Base-by-base conservation (phyloP, 2,329 filamentous ascomycete species). In the Macrophomina tecta region DNA sequence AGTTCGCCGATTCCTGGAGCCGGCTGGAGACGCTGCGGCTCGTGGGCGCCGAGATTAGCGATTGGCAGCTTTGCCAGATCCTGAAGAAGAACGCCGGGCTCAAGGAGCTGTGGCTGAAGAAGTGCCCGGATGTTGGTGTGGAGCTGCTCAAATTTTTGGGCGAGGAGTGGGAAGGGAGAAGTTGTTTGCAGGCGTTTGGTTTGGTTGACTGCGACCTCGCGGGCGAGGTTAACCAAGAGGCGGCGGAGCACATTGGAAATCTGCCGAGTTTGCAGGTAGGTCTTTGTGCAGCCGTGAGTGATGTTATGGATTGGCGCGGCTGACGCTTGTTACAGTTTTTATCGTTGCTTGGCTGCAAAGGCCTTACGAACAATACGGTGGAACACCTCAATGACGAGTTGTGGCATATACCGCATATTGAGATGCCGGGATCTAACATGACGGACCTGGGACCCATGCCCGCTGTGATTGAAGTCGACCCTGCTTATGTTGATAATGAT, bases 381-480 rank as follows among this genome's bases (percentile, higher is more conserved):
- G 70, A 74, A 48, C 64, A 65, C 34, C 67, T 69, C 53, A 76
- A 77, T 48, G 48, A 58, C 14, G 66, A 72, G 1, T 52, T 67
- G n/a, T 77, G 75, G 74, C 68, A 67, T 11, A 74, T 77, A 12
- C 67, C 69, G 28, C 64, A 72, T 18, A 66, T 74, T 38, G 70
- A 74, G 4, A 65, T 64, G 30, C 51, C 69, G 1, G 58, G 58
- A 23, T 16, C 58, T n/a, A 56, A 58, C 6, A 40, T 55, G 0
- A 36, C 42, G 6, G 46, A 70, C 12, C 67, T 55, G 11, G 67
- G 70, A 16, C 65, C n/a, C 1, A 46, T 51, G 28, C 62, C 61
- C 2, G 67, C 66, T 23, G 34, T 73, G 5, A 75, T 78, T 56
- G 76, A 78, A 45, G 75, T 77, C 2, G 76, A 78, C 68, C 74